These are phyloP conservation scores for Zelopaecilomyces penicillatus DNA, from an alignment of 2,329 filamentous ascomycete genomes.

Conservation along the genomic window DNA sequence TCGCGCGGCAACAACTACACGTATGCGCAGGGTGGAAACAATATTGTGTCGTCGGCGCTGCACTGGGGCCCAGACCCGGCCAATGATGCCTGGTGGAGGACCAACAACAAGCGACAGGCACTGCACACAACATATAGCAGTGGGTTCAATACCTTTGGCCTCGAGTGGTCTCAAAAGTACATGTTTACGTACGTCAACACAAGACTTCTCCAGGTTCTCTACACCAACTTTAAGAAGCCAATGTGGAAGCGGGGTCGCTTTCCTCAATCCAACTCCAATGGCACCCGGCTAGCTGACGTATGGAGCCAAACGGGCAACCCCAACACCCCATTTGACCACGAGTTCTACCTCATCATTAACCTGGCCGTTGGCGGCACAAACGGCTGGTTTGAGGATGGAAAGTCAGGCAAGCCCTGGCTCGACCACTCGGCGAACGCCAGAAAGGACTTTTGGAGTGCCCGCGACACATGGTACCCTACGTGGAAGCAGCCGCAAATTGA, in stretches of 20 bases:
- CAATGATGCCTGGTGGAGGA: conserved; percentile 76
- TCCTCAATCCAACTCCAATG: conserved; percentile 54
- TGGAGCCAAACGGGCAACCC: conserved; percentile 54
- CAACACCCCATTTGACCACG: conserved; percentile 65
- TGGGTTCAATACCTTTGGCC: conserved; percentile 66
- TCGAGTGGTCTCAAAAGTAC: conserved; percentile 86
- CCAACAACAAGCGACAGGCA: conserved; percentile 67
- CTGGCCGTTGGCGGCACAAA: conserved; percentile 70
- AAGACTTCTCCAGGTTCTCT: conserved; percentile 70
- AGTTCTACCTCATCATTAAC: conserved; percentile 70
- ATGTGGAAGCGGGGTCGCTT: conserved; percentile 65
- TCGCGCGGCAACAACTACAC: conserved; percentile 75
- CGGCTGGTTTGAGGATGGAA: conserved; percentile 73
- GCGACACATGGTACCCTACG: conserved; percentile 58
- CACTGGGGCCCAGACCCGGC: conserved; percentile 70
- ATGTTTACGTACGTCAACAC: conserved; percentile 81
- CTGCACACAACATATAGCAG: conserved; percentile 65
- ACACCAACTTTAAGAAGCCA: conserved; percentile 61
- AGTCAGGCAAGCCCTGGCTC: conserved; percentile 69
- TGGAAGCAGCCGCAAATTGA: conserved; percentile 63
- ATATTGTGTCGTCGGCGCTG: conserved; percentile 68
- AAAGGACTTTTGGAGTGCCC: conserved; percentile 68
- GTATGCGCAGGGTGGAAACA: conserved; percentile 69
- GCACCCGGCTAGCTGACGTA: conserved; percentile 52
- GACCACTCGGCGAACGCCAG: conserved; percentile 57